These are phyloP conservation scores for Lophiotrema nucula DNA, from an alignment of 495 filamentous ascomycete genomes.

Conservation along the genomic window DNA sequence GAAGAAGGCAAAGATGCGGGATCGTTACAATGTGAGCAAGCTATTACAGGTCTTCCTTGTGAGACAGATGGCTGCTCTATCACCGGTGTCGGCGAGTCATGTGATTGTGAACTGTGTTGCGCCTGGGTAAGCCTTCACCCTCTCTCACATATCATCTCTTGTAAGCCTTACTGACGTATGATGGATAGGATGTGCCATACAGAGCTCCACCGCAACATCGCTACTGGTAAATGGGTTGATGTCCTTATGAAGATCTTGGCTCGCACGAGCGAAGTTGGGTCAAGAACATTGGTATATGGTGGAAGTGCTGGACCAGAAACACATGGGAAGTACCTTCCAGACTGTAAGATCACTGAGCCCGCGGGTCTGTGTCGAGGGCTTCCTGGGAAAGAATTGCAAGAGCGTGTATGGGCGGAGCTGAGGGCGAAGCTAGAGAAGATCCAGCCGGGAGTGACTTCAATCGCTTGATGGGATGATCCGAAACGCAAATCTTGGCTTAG, in stretches of 20 bases:
- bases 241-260: conserved; percentile 13
- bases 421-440: conserved; percentile 33
- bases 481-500: no score
- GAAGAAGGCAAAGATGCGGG: conserved; percentile 29
- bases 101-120: conserved; percentile 44
- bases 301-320: conserved; percentile 40
- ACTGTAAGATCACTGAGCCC: conserved; percentile 23
- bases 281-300: conserved; percentile 42
- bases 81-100: conserved; percentile 14
- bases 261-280: conserved; percentile 44
- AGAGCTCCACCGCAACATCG: conserved; percentile 35
- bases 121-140: conserved; percentile 31
- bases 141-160: neutral
- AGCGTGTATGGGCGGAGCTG: conserved; percentile 35
- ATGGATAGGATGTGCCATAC: conserved; percentile 35
- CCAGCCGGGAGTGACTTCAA: conserved; percentile 32
- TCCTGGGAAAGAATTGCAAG: conserved; percentile 11
- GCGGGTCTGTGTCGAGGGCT: neutral
- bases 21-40: conserved; percentile 41
- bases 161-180: neutral
- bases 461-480: no score
- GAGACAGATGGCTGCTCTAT: conserved; percentile 30
- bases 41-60: conserved; percentile 36
- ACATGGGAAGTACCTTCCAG: conserved; percentile 38
- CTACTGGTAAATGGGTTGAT: neutral